phyloP scores from a whole-genome alignment of 345 rosid species.

The Hibiscus syriacus region DNA sequence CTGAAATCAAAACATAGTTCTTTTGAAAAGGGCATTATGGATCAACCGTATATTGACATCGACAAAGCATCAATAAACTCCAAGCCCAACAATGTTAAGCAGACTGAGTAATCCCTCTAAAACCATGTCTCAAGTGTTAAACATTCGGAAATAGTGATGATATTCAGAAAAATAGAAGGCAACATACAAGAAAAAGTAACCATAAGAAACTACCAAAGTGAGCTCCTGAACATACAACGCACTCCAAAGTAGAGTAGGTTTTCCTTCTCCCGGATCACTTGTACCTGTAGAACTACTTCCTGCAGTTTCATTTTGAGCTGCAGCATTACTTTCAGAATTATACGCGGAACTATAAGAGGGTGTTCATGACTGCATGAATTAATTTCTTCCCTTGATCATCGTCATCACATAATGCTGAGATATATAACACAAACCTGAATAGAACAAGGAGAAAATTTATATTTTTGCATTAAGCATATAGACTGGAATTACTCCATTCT shows the following conservation, averaged over 20 bases:
- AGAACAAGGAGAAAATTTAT: constrained; percentile 5
- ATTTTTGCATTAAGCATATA: neutral
- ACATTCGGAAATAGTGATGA: neutral
- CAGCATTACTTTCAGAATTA: constrained; percentile 27
- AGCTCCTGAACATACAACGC: constrained; percentile 63
- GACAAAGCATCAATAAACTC: neutral
- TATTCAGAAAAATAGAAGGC: neutral
- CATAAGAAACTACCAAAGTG: constrained; percentile 32
- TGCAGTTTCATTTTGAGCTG: constrained; percentile 22
- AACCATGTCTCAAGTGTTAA: too few relatives aligned
- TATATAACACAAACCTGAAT: constrained; percentile 75
- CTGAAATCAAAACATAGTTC: constrained; percentile 32
- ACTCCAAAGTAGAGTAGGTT: constrained; percentile 62
- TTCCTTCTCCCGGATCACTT: constrained; percentile 12
- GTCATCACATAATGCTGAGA: constrained; percentile 63
- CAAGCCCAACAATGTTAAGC: neutral
- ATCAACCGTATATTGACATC: neutral
- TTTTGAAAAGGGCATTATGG: constrained; percentile 10
- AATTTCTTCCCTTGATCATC: constrained; percentile 58
- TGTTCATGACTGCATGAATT: constrained; percentile 41
- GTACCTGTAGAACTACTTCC: constrained; percentile 8
- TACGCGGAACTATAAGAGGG: constrained; percentile 24
- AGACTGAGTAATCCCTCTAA: neutral
- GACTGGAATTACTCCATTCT: neutral
- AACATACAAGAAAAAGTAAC: neutral